phyloP scores from a whole-genome alignment of 208 protist genomes.

The Leptomonas pyrrhocoris region DNA sequence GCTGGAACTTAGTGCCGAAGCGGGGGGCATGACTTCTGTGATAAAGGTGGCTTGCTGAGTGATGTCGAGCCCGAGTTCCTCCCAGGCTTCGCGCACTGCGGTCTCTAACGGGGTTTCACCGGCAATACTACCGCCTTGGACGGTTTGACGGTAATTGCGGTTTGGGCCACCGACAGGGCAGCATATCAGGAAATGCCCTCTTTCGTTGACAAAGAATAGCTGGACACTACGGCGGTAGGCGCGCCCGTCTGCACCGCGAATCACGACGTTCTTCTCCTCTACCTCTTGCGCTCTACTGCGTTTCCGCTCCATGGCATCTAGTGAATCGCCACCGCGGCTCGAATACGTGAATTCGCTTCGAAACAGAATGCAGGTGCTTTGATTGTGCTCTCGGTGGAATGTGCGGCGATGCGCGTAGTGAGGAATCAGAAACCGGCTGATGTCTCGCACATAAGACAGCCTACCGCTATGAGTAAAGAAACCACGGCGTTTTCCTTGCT shows the following conservation, averaged over 20 bases:
- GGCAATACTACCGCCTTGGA: conserved; percentile 43
- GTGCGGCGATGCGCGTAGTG: too few relatives aligned
- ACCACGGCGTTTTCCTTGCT: too few relatives aligned
- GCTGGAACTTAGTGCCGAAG: neutral
- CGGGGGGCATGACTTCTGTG: conserved; percentile 24
- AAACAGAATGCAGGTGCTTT: too few relatives aligned
- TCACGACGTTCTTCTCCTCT: conserved; percentile 10
- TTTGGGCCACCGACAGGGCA: conserved; percentile 35
- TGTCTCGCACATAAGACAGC: too few relatives aligned
- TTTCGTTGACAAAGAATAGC: conserved; percentile 47
- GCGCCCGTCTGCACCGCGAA: conserved; percentile 19
- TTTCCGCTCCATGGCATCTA: neutral
- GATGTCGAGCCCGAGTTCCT: conserved; percentile 49
- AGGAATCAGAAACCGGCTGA: too few relatives aligned
- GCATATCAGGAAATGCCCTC: conserved; percentile 37
- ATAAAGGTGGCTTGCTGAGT: conserved; percentile 24
- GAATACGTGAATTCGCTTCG: too few relatives aligned
- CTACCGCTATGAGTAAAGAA: too few relatives aligned
- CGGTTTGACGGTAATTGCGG: conserved; percentile 34
- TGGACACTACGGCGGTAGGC: conserved; percentile 46
- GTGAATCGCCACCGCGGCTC: neutral
- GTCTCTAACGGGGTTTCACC: conserved; percentile 36
- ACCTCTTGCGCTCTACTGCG: neutral
- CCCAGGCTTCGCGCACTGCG: conserved; percentile 43
- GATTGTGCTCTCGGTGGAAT: too few relatives aligned